Conservation (phyloP, 345 rosid genomes). For the Garcia nutans region DNA sequence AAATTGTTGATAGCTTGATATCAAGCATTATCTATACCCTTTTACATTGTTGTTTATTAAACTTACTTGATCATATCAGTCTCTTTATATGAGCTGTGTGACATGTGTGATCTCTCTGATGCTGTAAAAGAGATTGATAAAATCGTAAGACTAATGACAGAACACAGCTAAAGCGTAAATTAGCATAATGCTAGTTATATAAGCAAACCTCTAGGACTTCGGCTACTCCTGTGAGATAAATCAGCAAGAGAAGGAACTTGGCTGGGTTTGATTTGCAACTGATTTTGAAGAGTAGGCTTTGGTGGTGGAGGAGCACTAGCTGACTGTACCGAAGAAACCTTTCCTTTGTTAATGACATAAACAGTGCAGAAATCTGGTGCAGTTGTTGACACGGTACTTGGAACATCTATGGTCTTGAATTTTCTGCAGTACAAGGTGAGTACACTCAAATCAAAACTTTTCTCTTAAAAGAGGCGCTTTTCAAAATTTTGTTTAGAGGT, state of each 20-base stretch:
- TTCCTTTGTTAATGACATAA: constrained; percentile 67
- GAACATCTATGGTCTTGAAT: constrained; percentile 60
- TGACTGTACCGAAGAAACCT: constrained; percentile 52
- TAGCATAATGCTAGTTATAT: constrained; percentile 1
- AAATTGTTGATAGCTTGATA: neutral
- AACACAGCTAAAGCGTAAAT: neutral
- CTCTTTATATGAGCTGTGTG: neutral
- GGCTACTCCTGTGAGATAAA: constrained; percentile 1
- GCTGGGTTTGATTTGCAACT: constrained; percentile 12
- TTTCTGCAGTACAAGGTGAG: constrained; percentile 33
- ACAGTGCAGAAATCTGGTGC: constrained; percentile 74
- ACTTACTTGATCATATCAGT: constrained; percentile 11
- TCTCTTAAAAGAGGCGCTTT: neutral
- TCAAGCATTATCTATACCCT: neutral
- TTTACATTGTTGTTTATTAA: neutral
- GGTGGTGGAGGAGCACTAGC: constrained; percentile 46
- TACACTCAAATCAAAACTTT: neutral
- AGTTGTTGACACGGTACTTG: constrained; percentile 52
- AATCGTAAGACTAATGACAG: neutral
- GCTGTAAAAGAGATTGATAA: neutral
- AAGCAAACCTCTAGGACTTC: constrained; percentile 33
- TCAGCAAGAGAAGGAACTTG: constrained; percentile 14
- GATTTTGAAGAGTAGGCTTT: constrained; percentile 17
- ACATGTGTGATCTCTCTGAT: neutral
- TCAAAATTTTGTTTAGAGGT: neutral